A percentile compares a stretch with the other conserved stretches of the same genome.
These are phyloP conservation scores for Aspergillus spinulosporus DNA, from an alignment of 2,329 filamentous ascomycete genomes.

Conservation along the genomic window DNA sequence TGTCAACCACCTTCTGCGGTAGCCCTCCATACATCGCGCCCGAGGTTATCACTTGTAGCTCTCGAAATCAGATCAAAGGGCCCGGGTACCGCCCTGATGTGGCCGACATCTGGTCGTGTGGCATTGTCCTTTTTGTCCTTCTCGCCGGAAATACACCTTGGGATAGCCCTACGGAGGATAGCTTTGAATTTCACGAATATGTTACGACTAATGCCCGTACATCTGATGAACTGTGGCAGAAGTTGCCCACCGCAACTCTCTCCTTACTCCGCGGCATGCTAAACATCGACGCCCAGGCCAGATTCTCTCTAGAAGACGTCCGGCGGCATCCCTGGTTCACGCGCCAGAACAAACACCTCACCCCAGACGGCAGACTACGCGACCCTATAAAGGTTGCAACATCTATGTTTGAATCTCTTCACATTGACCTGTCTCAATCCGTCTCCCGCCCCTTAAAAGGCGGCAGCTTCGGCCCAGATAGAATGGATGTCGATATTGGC, in stretches of 20 bases:
- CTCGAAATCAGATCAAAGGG: constrained; percentile 51
- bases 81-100: constrained; percentile 64
- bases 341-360: constrained; percentile 73
- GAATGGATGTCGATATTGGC: constrained; percentile 69
- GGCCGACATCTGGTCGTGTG: constrained; percentile 95
- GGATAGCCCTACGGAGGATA: constrained; percentile 84
- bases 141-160: constrained; percentile 96
- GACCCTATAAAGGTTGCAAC: constrained; percentile 88
- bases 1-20: constrained; percentile 86
- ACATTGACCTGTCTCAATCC: constrained; percentile 78
- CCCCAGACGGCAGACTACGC: constrained; percentile 68
- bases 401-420: constrained; percentile 86
- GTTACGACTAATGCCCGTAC: constrained; percentile 75
- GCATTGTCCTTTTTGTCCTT: constrained; percentile 94
- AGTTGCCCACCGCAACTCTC: constrained; percentile 70
- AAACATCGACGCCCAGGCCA: constrained; percentile 69
- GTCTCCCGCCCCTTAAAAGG: constrained; percentile 47
- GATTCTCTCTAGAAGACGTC: constrained; percentile 84
- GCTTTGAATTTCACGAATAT: constrained; percentile 91
- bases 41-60: constrained; percentile 69
- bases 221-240: constrained; percentile 80
- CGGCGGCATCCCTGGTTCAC: constrained; percentile 95
- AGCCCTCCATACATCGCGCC: constrained; percentile 97
- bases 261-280: constrained; percentile 93
- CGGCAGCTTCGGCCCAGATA: constrained; percentile 47